Evolutionary conservation across 2,329 filamentous ascomycete genomes (phyloP), one percentile per base, ranked within the genome.

Genomic region (Ceratocystis alfenasii): DNA sequence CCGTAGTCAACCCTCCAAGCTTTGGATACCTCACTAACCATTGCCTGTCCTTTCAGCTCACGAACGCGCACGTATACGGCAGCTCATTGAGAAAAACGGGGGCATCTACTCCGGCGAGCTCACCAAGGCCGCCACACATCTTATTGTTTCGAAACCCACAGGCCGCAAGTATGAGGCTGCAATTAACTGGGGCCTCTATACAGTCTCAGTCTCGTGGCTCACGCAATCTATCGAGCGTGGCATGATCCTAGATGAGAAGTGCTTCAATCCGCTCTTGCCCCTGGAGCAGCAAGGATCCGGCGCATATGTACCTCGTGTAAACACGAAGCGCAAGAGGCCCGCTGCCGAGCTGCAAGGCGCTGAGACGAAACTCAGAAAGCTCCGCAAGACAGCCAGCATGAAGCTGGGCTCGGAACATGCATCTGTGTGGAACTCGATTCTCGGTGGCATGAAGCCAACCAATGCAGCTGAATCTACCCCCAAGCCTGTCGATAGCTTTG

Each of bases 111-210:
- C 88, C 33, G 90, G 89, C 65, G 93, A 99, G 73, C 80, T 99
- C 64, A 95, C 91, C 8, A 90, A 87, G 72, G 81, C 80, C 65
- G 89, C 95, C 69, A 95, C 91, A 1, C 94, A 99, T 75, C 81
- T 99, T 17, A 87, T 99, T 69, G 90, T 90, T 41, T 83, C 83
- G 68, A 83, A 82, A 63, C 86, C 93, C 7, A 83, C 89, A 69
- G 93, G 94, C 25, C 89, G 90, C 68, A 99, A 99, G 75, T 99
- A 95, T 74, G 83, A 84, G 65, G 90, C 90, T 66, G 94, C 93
- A n/a, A 85, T 83, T 70, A 81, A 81, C 70, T 99, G 94, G 92
- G 81, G 82, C 59, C 83, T 96, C 70, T 84, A 84, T 64, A 84
- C 91, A 28, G 90, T 99, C 28, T 86, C 88, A 1, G 74, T 89